Evolutionary conservation across 306 rosid genomes (phyloP).

Genomic region (Canavalia gladiata): DNA sequence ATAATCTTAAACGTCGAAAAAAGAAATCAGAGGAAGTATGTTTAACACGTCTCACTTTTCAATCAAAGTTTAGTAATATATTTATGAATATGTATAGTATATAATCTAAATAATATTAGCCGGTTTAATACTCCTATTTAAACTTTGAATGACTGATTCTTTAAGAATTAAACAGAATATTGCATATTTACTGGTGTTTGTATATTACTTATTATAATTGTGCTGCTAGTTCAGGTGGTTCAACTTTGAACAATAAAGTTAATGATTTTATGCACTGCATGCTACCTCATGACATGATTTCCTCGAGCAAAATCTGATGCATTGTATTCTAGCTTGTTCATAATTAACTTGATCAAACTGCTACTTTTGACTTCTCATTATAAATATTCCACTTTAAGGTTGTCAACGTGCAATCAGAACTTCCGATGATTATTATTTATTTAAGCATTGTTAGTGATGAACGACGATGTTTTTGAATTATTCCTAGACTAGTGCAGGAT

Average conservation of each 20-base stretch:
- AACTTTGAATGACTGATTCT: no score
- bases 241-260: not conserved
- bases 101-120: no score
- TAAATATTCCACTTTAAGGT: conserved; percentile 16
- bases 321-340: conserved; percentile 8
- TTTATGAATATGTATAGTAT: no score
- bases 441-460: conserved; percentile 41
- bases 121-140: no score
- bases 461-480: conserved; percentile 36
- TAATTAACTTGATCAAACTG: conserved; percentile 17
- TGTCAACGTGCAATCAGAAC: conserved; percentile 38
- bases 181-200: no score
- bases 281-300: conserved; percentile 19
- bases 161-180: no score
- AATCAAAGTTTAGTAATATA: no score
- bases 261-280: conserved; percentile 13
- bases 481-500: conserved; percentile 39
- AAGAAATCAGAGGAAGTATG: no score
- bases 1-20: no score
- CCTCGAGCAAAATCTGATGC: conserved; percentile 14
- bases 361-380: conserved; percentile 28
- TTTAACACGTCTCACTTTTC: no score
- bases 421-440: not conserved
- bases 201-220: no score
- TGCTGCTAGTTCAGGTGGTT: no score